These are phyloP conservation scores for Olyra latifolia DNA, from an alignment of 176 grass and related monocot genomes.

Conservation along the genomic window DNA sequence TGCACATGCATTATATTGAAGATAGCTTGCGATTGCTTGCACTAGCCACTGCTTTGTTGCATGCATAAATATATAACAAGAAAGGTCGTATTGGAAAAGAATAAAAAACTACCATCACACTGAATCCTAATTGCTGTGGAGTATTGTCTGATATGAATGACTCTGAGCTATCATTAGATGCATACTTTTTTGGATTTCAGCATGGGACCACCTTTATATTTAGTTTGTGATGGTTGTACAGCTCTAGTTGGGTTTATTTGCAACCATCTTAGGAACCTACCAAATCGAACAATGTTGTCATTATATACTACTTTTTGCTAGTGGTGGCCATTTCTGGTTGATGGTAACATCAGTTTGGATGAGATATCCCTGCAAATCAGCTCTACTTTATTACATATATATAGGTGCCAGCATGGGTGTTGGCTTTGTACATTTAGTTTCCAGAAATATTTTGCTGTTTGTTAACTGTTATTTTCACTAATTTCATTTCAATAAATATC, in stretches of 20 bases:
- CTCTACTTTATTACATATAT: neutral
- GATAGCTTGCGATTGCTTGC: conserved; percentile 1
- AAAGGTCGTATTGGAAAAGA: neutral
- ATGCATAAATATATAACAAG: neutral
- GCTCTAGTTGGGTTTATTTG: neutral
- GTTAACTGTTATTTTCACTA: neutral
- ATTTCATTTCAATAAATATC: neutral
- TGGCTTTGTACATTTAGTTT: neutral
- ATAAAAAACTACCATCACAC: neutral
- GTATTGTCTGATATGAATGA: conserved; percentile 1
- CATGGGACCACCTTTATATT: neutral
- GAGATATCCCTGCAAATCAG: neutral
- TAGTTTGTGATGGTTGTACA: conserved; percentile 5
- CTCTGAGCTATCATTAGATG: neutral
- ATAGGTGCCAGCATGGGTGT: neutral
- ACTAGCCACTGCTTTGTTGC: conserved; percentile 9
- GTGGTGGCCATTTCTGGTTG: neutral
- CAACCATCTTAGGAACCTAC: neutral
- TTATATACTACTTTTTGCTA: neutral
- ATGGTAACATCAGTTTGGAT: neutral
- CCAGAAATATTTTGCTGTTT: neutral
- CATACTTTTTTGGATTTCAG: neutral
- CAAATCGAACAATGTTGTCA: neutral
- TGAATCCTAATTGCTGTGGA: neutral
- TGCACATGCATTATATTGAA: neutral